Evolutionary conservation across 306 rosid genomes (phyloP), one percentile per base, ranked within the genome.

Genomic region (Crataegus laevigata): DNA sequence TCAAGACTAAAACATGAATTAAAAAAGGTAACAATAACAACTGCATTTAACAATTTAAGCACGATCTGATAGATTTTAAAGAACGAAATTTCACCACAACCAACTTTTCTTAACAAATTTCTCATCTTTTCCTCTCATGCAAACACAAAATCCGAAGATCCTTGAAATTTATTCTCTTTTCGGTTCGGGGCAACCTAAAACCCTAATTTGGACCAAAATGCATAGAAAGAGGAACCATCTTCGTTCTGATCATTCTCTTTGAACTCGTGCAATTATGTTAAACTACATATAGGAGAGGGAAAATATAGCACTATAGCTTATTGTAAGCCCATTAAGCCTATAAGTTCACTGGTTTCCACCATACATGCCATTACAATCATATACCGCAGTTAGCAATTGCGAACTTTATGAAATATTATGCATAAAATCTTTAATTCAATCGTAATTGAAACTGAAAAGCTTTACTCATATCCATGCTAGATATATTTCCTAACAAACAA

Each of bases 201-300:
- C 73, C 66, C 69, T 74, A 67, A 22, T n/a, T 51, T 42, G 30
- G 71, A 79, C 42, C 42, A 9, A 42, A 63, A 63, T 51, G 65
- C 54, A 43, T 69, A 54, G 22, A 54, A n/a, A 47, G 43, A 61
- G 59, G 38, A 60, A 47, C 67, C 58, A 91, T 96, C 96, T 94
- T 94, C 96, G 50, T 88, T 88, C 80, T 92, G 99, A 62, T 94
- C 99, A 80, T 82, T 85, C 54, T 94, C 97, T 61, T 92, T 78
- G 91, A 94, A 94, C 87, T 94, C 99, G 52, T 92, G 85, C 85
- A n/a, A n/a, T n/a, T n/a, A n/a, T n/a, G n/a, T n/a, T n/a, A n/a
- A n/a, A n/a, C n/a, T n/a, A n/a, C n/a, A n/a, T n/a, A n/a, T n/a
- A n/a, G n/a, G n/a, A n/a, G n/a, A n/a, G n/a, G n/a, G n/a, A n/a